Evolutionary conservation across 2,329 filamentous ascomycete species (phyloP).

Genomic region (Tolypocladium inflatum): DNA sequence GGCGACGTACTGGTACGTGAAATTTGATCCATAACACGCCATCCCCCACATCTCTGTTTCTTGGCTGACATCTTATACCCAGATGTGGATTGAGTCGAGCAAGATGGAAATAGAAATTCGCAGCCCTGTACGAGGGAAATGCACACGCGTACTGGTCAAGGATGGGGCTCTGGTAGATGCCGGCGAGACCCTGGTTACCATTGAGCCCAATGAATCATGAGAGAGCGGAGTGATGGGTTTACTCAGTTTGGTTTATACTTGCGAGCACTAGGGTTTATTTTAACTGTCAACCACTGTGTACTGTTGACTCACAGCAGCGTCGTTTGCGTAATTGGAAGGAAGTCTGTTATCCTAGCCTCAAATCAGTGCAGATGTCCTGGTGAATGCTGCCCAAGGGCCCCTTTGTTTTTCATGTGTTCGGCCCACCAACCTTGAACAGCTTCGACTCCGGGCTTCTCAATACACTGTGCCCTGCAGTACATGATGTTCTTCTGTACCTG

Average conservation of each 20-base stretch:
- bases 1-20: slow-evolving; percentile 17
- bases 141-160: slow-evolving; percentile 13
- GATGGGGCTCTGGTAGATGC: slow-evolving; percentile 19
- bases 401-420: not conserved
- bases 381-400: not conserved
- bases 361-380: not conserved
- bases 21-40: not conserved
- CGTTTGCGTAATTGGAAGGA: not conserved
- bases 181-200: not conserved
- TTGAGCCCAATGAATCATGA: not conserved
- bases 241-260: not conserved
- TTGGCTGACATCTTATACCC: not conserved
- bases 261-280: not conserved
- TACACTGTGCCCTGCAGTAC: not conserved
- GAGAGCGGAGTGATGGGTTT: not conserved
- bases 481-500: no score
- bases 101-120: slow-evolving; percentile 27
- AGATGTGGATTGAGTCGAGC: slow-evolving; percentile 24
- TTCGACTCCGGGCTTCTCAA: not conserved
- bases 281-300: not conserved
- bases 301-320: not conserved
- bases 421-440: not conserved
- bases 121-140: slow-evolving; percentile 16
- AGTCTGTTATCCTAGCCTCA: not conserved
- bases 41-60: not conserved